A percentile compares a stretch with the other conserved stretches of the same genome.
phyloP scores from a whole-genome alignment of 441 rosid genomes.

The Croton laevigatus region DNA sequence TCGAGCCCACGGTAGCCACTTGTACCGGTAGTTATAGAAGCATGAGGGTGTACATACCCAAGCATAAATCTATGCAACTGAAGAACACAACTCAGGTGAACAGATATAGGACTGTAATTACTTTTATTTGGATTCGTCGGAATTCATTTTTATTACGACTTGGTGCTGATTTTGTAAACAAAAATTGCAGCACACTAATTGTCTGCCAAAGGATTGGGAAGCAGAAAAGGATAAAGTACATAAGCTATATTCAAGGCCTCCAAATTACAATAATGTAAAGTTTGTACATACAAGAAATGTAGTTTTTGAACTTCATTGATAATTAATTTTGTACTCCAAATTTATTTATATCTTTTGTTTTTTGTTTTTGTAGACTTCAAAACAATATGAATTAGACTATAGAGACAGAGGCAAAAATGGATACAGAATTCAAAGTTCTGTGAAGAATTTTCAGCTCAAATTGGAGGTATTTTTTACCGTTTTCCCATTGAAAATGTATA shows the following conservation, averaged over 20 bases:
- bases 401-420: slow-evolving; percentile 84
- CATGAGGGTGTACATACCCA: slow-evolving; percentile 65
- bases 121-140: neutral
- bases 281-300: neutral
- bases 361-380: slow-evolving; percentile 39
- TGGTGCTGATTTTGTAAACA: neutral
- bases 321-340: neutral
- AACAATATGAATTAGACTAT: slow-evolving; percentile 74
- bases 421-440: slow-evolving; percentile 63
- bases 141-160: neutral
- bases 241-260: slow-evolving; percentile 60
- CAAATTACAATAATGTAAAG: slow-evolving; percentile 71
- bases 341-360: neutral
- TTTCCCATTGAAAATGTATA: too few relatives aligned
- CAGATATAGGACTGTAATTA: neutral
- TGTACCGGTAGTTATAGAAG: slow-evolving; percentile 82
- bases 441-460: slow-evolving; percentile 87
- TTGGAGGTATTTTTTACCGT: slow-evolving; percentile 54
- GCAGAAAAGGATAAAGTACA: slow-evolving; percentile 60
- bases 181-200: slow-evolving; percentile 60
- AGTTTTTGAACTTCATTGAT: neutral
- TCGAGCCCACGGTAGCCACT: slow-evolving; percentile 72
- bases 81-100: slow-evolving; percentile 55
- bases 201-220: slow-evolving; percentile 66
- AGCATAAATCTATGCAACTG: slow-evolving; percentile 69